A percentile compares a stretch with the other conserved stretches of the same genome.
These are phyloP conservation scores for Chenopodium album DNA, from an alignment of 148 eudicot species.

Conservation along the genomic window DNA sequence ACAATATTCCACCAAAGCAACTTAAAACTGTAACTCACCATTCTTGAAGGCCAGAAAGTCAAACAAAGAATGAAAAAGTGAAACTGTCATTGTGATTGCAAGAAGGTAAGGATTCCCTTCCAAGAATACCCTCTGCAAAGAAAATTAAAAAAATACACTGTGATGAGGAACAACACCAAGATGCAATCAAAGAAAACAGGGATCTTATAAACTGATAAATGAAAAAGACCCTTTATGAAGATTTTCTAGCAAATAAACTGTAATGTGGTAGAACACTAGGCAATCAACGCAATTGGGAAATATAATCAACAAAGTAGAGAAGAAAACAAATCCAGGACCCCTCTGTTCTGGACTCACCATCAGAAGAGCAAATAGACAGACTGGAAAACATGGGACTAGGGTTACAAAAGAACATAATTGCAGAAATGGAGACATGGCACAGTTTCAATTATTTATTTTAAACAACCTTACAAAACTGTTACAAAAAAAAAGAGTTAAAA, in stretches of 20 bases:
- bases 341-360: background rate
- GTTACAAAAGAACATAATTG: background rate
- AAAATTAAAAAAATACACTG: constrained; percentile 14
- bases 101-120: constrained; percentile 95
- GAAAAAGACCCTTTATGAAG: background rate
- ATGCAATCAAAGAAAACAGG: background rate
- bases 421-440: background rate
- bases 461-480: too few species aligned
- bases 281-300: background rate
- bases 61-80: constrained; percentile 79
- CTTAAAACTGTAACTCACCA: constrained; percentile 47
- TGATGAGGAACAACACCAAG: background rate
- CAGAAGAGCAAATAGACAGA: background rate
- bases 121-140: constrained; percentile 84
- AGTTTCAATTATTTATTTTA: too few species aligned
- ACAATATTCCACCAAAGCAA: background rate
- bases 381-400: background rate
- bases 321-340: background rate
- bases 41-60: constrained; percentile 98
- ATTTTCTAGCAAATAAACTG: background rate
- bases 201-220: background rate
- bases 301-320: background rate
- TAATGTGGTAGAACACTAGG: background rate
- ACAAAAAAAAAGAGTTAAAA: background rate
- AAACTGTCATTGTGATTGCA: constrained; percentile 84